A percentile compares a stretch with the other conserved stretches of the same genome.
phyloP scores from a whole-genome alignment of 2,329 filamentous ascomycete species.

The Sporothrix phasma region DNA sequence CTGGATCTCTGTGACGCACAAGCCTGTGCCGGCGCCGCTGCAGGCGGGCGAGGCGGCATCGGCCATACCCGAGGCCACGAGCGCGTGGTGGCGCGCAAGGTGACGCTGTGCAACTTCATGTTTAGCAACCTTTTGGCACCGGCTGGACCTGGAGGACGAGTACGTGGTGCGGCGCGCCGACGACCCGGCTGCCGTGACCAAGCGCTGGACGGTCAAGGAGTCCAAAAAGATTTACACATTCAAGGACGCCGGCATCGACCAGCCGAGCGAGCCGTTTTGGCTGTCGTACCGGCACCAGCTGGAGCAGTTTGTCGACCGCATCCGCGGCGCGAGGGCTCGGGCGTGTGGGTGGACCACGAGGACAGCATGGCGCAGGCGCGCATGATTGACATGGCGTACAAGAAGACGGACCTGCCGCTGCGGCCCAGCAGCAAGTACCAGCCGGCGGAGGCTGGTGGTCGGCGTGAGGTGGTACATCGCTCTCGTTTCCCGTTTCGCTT shows the following conservation, averaged over 20 bases:
- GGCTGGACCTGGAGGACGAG: slow-evolving; percentile 29
- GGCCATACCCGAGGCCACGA: slow-evolving; percentile 8
- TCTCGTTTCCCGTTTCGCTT: background rate
- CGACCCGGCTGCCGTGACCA: slow-evolving; percentile 18
- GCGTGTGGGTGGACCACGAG: slow-evolving; percentile 31
- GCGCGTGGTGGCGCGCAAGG: slow-evolving; percentile 19
- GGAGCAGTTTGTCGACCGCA: slow-evolving; percentile 38
- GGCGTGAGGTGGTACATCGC: background rate
- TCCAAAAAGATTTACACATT: slow-evolving; percentile 29
- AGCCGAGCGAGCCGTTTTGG: slow-evolving; percentile 31
- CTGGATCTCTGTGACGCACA: slow-evolving; percentile 6
- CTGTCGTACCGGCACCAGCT: slow-evolving; percentile 37
- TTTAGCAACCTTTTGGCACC: slow-evolving; percentile 26
- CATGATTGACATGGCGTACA: slow-evolving; percentile 38
- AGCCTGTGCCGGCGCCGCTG: slow-evolving; percentile 5
- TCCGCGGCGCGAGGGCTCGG: slow-evolving; percentile 30
- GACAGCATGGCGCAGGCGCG: slow-evolving; percentile 36
- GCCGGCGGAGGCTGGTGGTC: background rate
- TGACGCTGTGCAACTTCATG: slow-evolving; percentile 25
- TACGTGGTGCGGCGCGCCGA: slow-evolving; percentile 24
- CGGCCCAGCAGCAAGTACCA: slow-evolving; percentile 17
- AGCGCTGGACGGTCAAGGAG: slow-evolving; percentile 15
- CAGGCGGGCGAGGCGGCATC: background rate
- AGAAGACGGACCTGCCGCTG: slow-evolving; percentile 26
- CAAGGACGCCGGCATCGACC: slow-evolving; percentile 24